Conservation (phyloP, 352 stramenopile species). For the Pythium dissimile region DNA sequence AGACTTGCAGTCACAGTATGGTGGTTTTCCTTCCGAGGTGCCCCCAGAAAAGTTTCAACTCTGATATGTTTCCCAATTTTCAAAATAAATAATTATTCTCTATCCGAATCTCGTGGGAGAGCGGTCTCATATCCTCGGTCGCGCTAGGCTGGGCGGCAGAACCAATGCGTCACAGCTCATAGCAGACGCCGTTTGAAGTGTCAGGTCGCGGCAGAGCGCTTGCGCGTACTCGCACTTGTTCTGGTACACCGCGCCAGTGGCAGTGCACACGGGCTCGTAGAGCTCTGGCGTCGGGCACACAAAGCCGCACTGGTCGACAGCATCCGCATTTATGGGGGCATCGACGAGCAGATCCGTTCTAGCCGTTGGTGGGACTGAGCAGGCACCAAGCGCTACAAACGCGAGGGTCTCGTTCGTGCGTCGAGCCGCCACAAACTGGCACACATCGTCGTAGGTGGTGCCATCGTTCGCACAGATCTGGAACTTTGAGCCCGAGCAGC, state of each 20-base stretch:
- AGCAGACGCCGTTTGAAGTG: background rate
- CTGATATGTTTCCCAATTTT: no score
- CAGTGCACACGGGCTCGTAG: slow-evolving; percentile 29
- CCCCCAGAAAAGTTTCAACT: no score
- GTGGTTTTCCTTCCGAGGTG: no score
- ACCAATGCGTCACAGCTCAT: slow-evolving; percentile 5
- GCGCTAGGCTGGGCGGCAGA: background rate
- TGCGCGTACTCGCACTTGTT: slow-evolving; percentile 27
- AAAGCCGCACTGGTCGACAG: slow-evolving; percentile 2
- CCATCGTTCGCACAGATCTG: background rate
- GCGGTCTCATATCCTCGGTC: no score
- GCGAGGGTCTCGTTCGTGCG: background rate
- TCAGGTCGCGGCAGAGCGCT: slow-evolving; percentile 2
- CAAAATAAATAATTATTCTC: no score
- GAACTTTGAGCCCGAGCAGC: background rate
- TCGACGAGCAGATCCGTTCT: background rate
- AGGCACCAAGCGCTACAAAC: background rate
- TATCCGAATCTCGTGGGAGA: no score
- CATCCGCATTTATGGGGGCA: background rate
- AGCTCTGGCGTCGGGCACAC: background rate
- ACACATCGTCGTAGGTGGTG: background rate
- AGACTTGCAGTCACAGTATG: no score
- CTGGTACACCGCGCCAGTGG: slow-evolving; percentile 30
- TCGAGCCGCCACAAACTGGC: background rate
- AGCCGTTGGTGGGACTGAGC: background rate